Evolutionary conservation across 306 rosid species (phyloP).

Genomic region (Glycine soja): DNA sequence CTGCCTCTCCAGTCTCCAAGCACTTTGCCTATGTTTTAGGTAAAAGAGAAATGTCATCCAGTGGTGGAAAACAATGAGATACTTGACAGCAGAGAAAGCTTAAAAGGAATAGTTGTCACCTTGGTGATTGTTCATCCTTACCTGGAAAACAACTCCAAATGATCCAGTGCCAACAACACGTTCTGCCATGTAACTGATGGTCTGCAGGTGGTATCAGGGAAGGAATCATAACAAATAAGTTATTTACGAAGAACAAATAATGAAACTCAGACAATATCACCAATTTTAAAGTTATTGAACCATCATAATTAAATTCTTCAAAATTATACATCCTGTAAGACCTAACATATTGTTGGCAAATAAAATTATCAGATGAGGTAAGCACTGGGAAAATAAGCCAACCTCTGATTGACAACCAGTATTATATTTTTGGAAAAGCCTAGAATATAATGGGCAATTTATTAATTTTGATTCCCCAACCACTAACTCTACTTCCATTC

Average conservation of each 20-base stretch:
- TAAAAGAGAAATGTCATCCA: constrained; percentile 19
- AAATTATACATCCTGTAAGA: constrained; percentile 3
- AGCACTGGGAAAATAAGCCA: constrained; percentile 2
- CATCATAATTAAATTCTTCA: constrained; percentile 15
- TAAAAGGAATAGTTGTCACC: background rate
- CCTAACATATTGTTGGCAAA: constrained; percentile 1
- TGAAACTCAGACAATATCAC: constrained; percentile 25
- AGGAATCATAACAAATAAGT: constrained; percentile 31
- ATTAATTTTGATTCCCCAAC: constrained; percentile 14
- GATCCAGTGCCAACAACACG: constrained; percentile 92
- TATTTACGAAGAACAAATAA: background rate
- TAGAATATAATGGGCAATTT: background rate
- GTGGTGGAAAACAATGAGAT: constrained; percentile 32
- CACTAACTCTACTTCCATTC: background rate
- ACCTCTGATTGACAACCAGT: background rate
- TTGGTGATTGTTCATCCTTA: constrained; percentile 42
- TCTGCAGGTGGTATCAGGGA: constrained; percentile 54
- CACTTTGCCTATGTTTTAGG: constrained; percentile 73
- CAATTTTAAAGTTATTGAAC: constrained; percentile 30
- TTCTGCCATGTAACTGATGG: constrained; percentile 96
- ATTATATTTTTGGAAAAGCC: background rate
- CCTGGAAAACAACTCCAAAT: constrained; percentile 91
- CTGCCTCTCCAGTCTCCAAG: constrained; percentile 79
- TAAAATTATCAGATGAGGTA: constrained; percentile 7
- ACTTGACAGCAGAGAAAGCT: constrained; percentile 27